Evolutionary conservation across 139 green algal species (phyloP).

Genomic region (Micromonas commoda): DNA sequence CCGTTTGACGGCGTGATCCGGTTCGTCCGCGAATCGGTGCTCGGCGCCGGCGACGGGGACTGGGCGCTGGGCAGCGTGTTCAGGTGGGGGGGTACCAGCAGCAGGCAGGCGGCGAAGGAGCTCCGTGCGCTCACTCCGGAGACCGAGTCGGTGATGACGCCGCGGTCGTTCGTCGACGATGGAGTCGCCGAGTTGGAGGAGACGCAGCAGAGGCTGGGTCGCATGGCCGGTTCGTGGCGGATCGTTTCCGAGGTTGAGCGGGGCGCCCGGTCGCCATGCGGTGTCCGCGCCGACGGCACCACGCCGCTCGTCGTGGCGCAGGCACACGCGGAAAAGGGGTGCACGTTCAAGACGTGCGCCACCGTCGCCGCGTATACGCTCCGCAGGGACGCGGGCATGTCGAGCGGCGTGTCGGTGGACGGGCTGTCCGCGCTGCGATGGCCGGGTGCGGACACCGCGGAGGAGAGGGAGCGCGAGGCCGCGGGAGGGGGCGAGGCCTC

Average conservation of each 20-base stretch:
- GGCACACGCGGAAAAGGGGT: neutral
- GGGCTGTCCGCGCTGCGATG: neutral
- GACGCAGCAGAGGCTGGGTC: neutral
- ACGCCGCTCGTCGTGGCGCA: neutral
- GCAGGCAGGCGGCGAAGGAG: neutral
- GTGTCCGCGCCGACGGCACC: neutral
- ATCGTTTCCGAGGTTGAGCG: neutral
- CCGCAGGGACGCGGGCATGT: neutral
- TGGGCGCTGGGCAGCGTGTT: neutral
- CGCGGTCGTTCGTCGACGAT: too few species aligned
- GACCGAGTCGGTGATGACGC: neutral
- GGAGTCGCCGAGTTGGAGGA: neutral
- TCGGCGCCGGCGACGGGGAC: neutral
- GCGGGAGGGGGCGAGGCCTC: too few species aligned
- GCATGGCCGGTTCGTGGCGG: neutral
- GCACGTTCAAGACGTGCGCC: conserved; percentile 20
- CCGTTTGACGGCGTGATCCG: conserved; percentile 15
- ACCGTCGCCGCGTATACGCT: conserved; percentile 18
- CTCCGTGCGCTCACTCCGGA: neutral
- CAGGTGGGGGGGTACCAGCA: neutral
- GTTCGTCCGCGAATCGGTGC: neutral
- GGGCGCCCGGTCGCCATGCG: neutral
- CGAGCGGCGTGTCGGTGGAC: neutral
- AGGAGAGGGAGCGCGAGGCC: too few species aligned
- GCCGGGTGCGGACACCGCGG: too few species aligned